phyloP scores from a whole-genome alignment of 768 basidiomycete species.

The Pisolithus albus region DNA sequence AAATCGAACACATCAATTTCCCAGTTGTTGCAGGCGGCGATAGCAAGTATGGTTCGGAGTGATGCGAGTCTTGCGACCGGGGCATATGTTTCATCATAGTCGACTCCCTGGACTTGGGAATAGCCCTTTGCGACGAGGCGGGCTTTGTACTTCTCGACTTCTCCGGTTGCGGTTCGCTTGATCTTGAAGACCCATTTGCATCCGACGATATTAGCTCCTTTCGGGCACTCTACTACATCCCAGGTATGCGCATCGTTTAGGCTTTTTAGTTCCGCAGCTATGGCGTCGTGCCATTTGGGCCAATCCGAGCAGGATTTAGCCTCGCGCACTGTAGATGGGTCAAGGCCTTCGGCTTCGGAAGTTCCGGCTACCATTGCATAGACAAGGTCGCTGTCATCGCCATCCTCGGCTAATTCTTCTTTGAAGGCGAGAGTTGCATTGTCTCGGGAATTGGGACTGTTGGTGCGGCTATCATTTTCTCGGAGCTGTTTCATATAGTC shows the following conservation, averaged over 20 bases:
- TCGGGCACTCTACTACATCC: too few relatives aligned
- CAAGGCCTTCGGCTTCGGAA: neutral
- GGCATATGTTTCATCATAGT: too few relatives aligned
- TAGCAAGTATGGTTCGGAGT: too few relatives aligned
- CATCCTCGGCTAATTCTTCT: neutral
- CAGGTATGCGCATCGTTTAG: too few relatives aligned
- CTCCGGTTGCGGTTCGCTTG: conserved; percentile 33
- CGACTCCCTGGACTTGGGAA: too few relatives aligned
- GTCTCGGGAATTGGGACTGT: too few relatives aligned
- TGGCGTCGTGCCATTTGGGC: too few relatives aligned
- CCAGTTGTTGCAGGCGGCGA: conserved; percentile 16
- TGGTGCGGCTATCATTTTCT: too few relatives aligned
- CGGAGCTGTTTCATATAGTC: neutral
- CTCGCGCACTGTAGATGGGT: neutral
- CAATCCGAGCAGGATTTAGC: too few relatives aligned
- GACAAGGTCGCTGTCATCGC: neutral
- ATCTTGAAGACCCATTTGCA: conserved; percentile 36
- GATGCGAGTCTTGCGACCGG: too few relatives aligned
- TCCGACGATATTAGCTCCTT: conserved; percentile 2
- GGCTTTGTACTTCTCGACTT: conserved; percentile 18
- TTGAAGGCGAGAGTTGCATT: neutral
- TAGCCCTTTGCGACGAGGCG: neutral
- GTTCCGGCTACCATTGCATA: conserved; percentile 1
- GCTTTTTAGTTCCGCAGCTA: too few relatives aligned
- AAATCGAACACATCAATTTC: conserved; percentile 38